phyloP scores from a whole-genome alignment of 2,329 filamentous ascomycete species.

The Sclerotinia sclerotiorum region DNA sequence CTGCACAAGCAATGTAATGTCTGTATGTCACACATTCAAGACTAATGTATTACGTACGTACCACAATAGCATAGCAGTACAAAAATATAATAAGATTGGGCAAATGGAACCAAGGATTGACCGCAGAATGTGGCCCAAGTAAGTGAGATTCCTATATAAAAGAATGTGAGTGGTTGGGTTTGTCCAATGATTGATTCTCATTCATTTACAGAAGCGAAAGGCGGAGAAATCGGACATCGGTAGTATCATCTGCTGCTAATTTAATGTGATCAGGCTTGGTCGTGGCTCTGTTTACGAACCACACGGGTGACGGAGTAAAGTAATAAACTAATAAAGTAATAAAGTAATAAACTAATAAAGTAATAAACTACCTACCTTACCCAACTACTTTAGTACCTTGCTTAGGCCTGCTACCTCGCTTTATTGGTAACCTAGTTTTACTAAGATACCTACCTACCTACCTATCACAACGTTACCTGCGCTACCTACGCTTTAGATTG shows the following conservation, averaged over 20 bases:
- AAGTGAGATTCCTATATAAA: not conserved
- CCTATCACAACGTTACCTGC: not conserved
- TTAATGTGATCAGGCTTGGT: not conserved
- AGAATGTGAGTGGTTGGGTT: not conserved
- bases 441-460: no score
- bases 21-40: constrained; percentile 10
- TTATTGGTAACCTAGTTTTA: not conserved
- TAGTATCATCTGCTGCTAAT: not conserved
- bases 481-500: not conserved
- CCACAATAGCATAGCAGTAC: not conserved
- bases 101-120: constrained; percentile 7
- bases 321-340: no score
- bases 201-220: not conserved
- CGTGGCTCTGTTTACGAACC: not conserved
- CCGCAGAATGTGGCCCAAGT: constrained; percentile 13
- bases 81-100: not conserved
- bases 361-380: no score
- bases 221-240: not conserved
- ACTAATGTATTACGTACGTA: constrained; percentile 7
- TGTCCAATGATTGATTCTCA: constrained; percentile 7
- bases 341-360: no score
- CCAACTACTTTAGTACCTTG: not conserved
- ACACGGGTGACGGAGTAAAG: no score
- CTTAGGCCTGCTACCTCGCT: not conserved
- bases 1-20: not conserved